Base-by-base conservation (phyloP, 2,329 filamentous ascomycete species). In the Epichloe festucae region DNA sequence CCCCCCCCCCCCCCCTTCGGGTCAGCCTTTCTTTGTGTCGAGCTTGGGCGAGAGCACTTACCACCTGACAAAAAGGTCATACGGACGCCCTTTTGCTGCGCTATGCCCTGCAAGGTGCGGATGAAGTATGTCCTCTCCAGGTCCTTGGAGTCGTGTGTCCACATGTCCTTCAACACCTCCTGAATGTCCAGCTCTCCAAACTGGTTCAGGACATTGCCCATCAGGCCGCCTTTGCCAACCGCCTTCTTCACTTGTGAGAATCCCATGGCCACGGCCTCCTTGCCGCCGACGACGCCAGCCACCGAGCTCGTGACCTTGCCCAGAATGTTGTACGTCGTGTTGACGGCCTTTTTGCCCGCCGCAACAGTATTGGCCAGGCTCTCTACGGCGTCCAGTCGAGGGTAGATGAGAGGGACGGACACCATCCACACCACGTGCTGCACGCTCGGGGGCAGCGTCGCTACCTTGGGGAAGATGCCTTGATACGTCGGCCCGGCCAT, bases 61-160 rank as follows among this genome's bases (percentile, higher is more conserved):
- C 82, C 86, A 63, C 93, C 93, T 15, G 89, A 95, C 56, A 98
- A 73, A 98, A 98, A 97, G 1, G 90, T 96, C 87, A 98, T 96
- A 46, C 93, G 85, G 46, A 98, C 79, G 27, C 87, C 90, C 70
- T 96, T 96, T 68, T 95, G 90, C 65, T 95, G 89, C 1, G 93
- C 78, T 60, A 98, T 97, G 27, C 89, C 88, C 70, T 98, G 93
- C 3, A 98, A 77, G 1, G 93, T 98, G 57, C 93, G 84, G 64
- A 98, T 95, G 55, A 98, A 75, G 65, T 98, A 98, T 6, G 93
- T 98, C 52, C 93, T 79, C 70, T 98, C 93, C 41, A 98, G 81
- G 61, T 98, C 93, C 77, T 97, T 98, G 49, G 86, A 90, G 49
- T 97, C 91, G 63, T 98, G 93, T 21, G 93, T 98, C 93, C 93